A percentile compares a stretch with the other conserved stretches of the same genome.
phyloP scores from a whole-genome alignment of 176 grass and related monocot genomes.

The Chrysopogon serrulatus region DNA sequence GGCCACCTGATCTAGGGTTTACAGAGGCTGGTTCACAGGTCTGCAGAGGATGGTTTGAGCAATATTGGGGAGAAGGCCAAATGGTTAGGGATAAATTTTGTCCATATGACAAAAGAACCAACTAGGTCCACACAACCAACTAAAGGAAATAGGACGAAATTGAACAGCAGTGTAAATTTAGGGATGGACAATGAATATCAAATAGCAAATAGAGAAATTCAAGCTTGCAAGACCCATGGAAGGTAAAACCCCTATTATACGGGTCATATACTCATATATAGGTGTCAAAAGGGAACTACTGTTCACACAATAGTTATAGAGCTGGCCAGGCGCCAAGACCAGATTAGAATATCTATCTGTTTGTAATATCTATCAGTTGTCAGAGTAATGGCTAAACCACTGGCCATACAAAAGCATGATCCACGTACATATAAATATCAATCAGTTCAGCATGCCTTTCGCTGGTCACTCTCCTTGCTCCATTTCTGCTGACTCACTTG shows the following conservation, averaged over 20 bases:
- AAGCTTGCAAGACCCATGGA: not conserved
- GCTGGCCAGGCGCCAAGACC: not conserved
- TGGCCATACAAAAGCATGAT: not conserved
- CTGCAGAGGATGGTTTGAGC: not conserved
- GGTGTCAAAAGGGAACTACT: not conserved
- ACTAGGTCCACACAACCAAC: not conserved
- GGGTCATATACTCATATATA: not conserved
- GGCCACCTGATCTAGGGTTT: not conserved
- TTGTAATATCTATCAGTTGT: not conserved
- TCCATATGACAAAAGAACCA: not conserved
- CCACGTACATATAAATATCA: not conserved
- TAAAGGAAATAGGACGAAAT: not conserved
- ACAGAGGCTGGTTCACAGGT: not conserved
- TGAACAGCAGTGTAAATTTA: not conserved
- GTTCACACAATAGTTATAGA: not conserved
- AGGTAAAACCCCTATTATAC: too few relatives aligned
- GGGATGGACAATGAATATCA: not conserved
- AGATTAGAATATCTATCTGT: not conserved
- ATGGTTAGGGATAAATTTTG: not conserved
- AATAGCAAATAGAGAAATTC: not conserved
- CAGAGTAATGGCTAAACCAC: not conserved
- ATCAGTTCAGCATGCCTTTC: not conserved
- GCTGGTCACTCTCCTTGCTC: not conserved
- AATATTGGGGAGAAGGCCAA: not conserved
- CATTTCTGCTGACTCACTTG: not conserved